Evolutionary conservation across 129 eudicot genomes (phyloP).

Genomic region (Solidago caesia): DNA sequence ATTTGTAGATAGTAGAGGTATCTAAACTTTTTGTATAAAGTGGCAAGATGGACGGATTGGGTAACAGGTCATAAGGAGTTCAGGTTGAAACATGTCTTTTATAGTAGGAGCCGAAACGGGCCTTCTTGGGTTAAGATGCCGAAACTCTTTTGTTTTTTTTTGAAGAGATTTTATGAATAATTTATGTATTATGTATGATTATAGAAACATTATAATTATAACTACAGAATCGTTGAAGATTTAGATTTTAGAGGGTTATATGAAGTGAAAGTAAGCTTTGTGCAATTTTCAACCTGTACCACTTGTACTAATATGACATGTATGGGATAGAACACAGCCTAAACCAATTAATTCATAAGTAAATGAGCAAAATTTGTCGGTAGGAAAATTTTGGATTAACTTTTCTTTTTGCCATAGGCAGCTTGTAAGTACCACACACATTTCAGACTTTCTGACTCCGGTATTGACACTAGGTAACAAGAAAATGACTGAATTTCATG

Average conservation of each 20-base stretch:
- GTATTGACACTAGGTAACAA: not conserved
- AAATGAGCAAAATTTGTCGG: not conserved
- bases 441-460: not conserved
- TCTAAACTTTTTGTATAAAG: not conserved
- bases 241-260: not conserved
- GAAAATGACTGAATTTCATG: slow-evolving; percentile 13
- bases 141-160: not conserved
- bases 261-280: not conserved
- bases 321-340: not conserved
- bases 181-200: not conserved
- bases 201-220: not conserved
- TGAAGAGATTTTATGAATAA: not conserved
- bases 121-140: not conserved
- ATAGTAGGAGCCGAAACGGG: not conserved
- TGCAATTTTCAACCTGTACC: not conserved
- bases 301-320: not conserved
- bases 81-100: not conserved
- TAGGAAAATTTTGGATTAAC: too few relatives aligned
- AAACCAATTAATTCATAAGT: not conserved
- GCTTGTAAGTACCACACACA: not conserved
- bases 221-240: not conserved
- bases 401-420: too few relatives aligned
- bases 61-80: not conserved
- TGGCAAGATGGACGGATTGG: not conserved
- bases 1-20: not conserved